phyloP scores from a whole-genome alignment of 1,139 yeast species.

The Debaryomycetaceae sp. region DNA sequence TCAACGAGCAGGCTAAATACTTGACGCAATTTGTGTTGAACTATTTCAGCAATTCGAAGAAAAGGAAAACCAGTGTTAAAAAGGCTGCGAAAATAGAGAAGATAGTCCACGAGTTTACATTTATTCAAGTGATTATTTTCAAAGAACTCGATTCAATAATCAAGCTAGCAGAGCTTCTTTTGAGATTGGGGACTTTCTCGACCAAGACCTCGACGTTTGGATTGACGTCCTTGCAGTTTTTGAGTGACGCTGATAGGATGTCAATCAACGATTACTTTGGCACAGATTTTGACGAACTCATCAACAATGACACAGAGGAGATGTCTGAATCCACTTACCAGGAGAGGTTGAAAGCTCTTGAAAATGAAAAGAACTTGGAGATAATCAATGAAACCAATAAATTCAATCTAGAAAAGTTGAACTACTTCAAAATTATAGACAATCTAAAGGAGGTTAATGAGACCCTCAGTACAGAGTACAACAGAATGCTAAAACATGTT shows the following conservation, averaged over 20 bases:
- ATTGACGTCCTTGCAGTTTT: constrained; percentile 15
- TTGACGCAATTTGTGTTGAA: constrained; percentile 10
- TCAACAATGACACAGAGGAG: constrained; percentile 2
- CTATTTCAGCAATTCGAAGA: constrained; percentile 10
- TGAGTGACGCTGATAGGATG: constrained; percentile 14
- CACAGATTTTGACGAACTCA: constrained; percentile 5
- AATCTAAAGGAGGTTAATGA: constrained; percentile 5
- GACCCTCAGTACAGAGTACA: not conserved
- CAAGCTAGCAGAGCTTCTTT: constrained; percentile 15
- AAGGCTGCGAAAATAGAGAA: constrained; percentile 1
- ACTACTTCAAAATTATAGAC: constrained; percentile 4
- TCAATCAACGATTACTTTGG: constrained; percentile 11
- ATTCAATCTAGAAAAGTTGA: constrained; percentile 3
- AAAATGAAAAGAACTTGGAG: constrained; percentile 5
- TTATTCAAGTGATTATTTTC: constrained; percentile 13
- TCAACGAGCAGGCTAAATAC: constrained; percentile 11
- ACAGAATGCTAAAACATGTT: not conserved
- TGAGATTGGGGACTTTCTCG: constrained; percentile 18
- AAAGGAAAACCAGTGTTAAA: constrained; percentile 2
- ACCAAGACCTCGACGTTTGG: constrained; percentile 20
- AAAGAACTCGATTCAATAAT: constrained; percentile 15
- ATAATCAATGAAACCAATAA: constrained; percentile 3
- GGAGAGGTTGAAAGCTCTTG: constrained; percentile 2
- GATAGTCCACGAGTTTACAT: constrained; percentile 7
- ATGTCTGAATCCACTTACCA: not conserved